A percentile compares a stretch with the other conserved stretches of the same genome.
These are phyloP conservation scores for Myotisia sp. DNA, from an alignment of 2,329 filamentous ascomycete species.

Conservation along the genomic window DNA sequence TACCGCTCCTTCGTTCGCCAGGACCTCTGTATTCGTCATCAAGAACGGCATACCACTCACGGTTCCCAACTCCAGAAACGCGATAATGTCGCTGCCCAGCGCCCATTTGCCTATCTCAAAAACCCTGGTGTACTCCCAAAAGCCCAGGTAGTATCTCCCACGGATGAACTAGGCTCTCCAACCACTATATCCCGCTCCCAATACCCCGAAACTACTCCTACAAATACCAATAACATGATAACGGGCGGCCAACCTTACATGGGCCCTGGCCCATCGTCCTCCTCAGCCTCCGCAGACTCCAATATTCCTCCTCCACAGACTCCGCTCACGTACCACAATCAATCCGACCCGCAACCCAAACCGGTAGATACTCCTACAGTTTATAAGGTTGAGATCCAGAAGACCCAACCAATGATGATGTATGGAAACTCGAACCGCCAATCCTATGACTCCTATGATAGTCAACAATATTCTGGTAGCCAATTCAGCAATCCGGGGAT, in stretches of 20 bases:
- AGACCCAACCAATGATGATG: constrained; percentile 14
- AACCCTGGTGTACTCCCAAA: constrained; percentile 12
- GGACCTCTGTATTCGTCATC: constrained; percentile 76
- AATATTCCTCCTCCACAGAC: constrained; percentile 1
- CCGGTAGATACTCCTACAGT: constrained; percentile 15
- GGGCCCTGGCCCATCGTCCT: constrained; percentile 14
- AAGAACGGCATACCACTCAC: constrained; percentile 60
- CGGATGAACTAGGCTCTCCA: constrained; percentile 7
- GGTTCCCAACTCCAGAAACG: constrained; percentile 39
- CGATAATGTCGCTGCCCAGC: constrained; percentile 29
- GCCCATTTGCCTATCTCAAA: neutral
- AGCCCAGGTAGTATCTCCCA: constrained; percentile 17
- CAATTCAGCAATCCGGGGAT: constrained; percentile 10
- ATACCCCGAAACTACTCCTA: constrained; percentile 1
- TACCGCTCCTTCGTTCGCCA: constrained; percentile 82
- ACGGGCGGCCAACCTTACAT: constrained; percentile 8
- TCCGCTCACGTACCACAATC: constrained; percentile 4
- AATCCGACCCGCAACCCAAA: constrained; percentile 16
- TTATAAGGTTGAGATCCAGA: constrained; percentile 4
- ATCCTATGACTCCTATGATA: constrained; percentile 11
- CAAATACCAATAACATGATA: constrained; percentile 5
- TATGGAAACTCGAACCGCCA: constrained; percentile 19
- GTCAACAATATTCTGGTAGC: constrained; percentile 9
- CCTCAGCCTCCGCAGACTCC: constrained; percentile 9
- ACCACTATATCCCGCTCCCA: constrained; percentile 2